Conservation (phyloP, 495 filamentous ascomycete genomes). For the Neurospora sublineolata region DNA sequence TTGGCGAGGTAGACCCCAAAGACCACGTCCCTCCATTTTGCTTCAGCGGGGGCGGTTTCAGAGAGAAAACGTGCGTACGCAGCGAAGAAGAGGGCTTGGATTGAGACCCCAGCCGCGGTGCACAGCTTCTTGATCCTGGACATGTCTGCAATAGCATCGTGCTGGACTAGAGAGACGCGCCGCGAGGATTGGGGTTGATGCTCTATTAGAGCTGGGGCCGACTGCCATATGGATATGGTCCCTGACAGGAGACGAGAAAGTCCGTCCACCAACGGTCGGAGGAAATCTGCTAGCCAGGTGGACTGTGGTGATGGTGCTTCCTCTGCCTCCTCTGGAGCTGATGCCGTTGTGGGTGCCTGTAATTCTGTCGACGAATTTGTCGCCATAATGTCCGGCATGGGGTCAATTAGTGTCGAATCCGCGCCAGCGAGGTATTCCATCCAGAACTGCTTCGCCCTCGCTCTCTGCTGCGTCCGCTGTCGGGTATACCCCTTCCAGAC, state of each 20-base stretch:
- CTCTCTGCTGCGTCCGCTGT: conserved; percentile 1
- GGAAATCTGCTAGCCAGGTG: neutral
- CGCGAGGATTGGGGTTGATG: neutral
- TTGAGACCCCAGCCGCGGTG: conserved; percentile 19
- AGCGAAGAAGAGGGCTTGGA: conserved; percentile 35
- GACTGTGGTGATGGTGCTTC: neutral
- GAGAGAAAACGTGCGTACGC: conserved; percentile 22
- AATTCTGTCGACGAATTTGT: neutral
- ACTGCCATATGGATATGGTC: neutral
- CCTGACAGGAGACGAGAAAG: neutral
- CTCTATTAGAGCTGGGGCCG: neutral
- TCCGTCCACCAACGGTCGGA: neutral
- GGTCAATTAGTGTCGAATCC: neutral
- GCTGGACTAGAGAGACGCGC: conserved; percentile 7
- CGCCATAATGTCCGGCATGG: neutral
- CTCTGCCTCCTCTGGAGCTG: neutral
- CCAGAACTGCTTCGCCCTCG: conserved; percentile 40
- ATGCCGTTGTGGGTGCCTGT: neutral
- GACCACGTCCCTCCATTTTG: conserved; percentile 12
- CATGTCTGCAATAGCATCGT: conserved; percentile 9
- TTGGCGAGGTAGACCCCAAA: conserved; percentile 40
- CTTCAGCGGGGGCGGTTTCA: neutral
- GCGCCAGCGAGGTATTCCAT: conserved; percentile 33
- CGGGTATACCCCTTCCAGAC: conserved; percentile 15
- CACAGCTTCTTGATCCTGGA: conserved; percentile 6